These are phyloP conservation scores for Pleurostoma richardsiae DNA, from an alignment of 2,329 filamentous ascomycete genomes.

Conservation along the genomic window DNA sequence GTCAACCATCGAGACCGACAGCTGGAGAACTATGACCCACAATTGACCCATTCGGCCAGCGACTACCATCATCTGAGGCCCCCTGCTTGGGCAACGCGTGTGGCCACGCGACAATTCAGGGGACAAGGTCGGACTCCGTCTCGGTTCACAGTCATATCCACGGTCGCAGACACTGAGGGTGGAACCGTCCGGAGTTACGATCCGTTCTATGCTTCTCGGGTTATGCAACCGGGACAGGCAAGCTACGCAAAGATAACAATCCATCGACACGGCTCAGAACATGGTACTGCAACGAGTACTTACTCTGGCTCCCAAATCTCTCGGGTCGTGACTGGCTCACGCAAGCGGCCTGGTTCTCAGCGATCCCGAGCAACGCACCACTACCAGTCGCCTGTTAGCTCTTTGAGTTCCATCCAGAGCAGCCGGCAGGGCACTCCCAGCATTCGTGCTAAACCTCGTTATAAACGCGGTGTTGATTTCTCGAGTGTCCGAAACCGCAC, in stretches of 20 bases:
- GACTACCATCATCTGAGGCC: constrained; percentile 80
- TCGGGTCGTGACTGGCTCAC: constrained; percentile 11
- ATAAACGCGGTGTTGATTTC: constrained; percentile 52
- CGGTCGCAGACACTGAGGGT: constrained; percentile 46
- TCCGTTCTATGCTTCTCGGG: constrained; percentile 69
- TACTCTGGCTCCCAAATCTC: constrained; percentile 23
- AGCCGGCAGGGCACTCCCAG: constrained; percentile 35
- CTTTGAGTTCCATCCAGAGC: constrained; percentile 45
- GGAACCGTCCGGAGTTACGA: constrained; percentile 68
- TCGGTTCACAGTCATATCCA: constrained; percentile 62
- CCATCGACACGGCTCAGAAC: constrained; percentile 46
- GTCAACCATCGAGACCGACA: constrained; percentile 78
- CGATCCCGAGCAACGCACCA: constrained; percentile 20
- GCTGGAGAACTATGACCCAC: constrained; percentile 79
- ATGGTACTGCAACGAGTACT: constrained; percentile 19
- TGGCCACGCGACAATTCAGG: constrained; percentile 58
- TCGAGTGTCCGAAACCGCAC: constrained; percentile 38
- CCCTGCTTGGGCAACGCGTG: constrained; percentile 50
- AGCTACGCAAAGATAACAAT: constrained; percentile 65
- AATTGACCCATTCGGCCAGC: constrained; percentile 78
- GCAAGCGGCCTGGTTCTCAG: constrained; percentile 23
- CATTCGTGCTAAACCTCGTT: constrained; percentile 36
- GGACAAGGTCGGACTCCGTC: constrained; percentile 51
- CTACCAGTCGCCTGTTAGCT: constrained; percentile 29
- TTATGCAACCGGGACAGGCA: constrained; percentile 37